Evolutionary conservation across 306 rosid species (phyloP).

Genomic region (Coriaria nepalensis): DNA sequence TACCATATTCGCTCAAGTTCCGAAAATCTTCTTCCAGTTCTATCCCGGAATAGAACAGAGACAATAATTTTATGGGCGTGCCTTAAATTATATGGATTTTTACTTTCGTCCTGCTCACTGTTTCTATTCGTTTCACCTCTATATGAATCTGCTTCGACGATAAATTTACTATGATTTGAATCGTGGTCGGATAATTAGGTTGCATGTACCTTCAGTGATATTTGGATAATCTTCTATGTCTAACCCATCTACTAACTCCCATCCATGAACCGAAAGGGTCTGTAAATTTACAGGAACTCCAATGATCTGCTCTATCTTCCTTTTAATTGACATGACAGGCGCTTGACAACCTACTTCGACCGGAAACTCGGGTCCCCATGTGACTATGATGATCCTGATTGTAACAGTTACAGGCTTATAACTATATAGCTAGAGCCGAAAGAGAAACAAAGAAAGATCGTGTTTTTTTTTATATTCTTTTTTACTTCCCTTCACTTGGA

Average conservation of each 20-base stretch:
- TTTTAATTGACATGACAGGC: constrained; percentile 48
- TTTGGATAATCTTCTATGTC: constrained; percentile 91
- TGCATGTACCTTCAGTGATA: constrained; percentile 41
- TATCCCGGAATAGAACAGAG: constrained; percentile 38
- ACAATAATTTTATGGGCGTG: constrained; percentile 50
- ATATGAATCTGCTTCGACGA: constrained; percentile 37
- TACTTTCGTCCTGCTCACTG: constrained; percentile 62
- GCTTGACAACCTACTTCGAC: constrained; percentile 50
- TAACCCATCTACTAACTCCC: constrained; percentile 73
- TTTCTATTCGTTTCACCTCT: constrained; percentile 55
- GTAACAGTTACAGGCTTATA: too few relatives aligned
- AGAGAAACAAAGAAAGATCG: too few relatives aligned
- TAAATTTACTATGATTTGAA: constrained; percentile 40
- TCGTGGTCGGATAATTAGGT: constrained; percentile 20
- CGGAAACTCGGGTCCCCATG: constrained; percentile 29
- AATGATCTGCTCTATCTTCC: constrained; percentile 53
- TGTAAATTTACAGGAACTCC: constrained; percentile 52
- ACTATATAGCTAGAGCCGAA: too few relatives aligned
- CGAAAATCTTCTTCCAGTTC: constrained; percentile 54
- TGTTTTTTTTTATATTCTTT: not conserved
- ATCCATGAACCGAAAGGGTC: constrained; percentile 44
- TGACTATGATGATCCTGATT: constrained; percentile 33
- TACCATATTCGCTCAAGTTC: constrained; percentile 43
- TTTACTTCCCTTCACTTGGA: not conserved
- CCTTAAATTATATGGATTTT: constrained; percentile 58